Conservation (phyloP, 2,329 filamentous ascomycete genomes). For the Blastomyces gilchristii region DNA sequence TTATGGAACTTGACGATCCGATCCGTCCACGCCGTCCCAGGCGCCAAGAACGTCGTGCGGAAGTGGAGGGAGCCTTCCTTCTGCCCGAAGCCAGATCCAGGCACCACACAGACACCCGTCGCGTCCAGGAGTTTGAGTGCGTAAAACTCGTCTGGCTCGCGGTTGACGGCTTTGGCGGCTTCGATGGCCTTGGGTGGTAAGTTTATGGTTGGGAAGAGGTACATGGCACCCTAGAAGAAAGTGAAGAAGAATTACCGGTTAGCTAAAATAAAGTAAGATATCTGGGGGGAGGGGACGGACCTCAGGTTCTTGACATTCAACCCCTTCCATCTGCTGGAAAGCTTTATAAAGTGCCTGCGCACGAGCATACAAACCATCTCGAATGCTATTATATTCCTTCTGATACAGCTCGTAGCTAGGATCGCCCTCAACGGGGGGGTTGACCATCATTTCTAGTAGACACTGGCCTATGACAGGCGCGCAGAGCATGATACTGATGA, state of each 20-base stretch:
- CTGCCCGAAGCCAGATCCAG: slow-evolving; percentile 89
- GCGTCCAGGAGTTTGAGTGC: slow-evolving; percentile 81
- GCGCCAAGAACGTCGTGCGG: slow-evolving; percentile 91
- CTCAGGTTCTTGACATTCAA: slow-evolving; percentile 74
- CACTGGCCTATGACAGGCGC: slow-evolving; percentile 93
- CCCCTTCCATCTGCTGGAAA: slow-evolving; percentile 91
- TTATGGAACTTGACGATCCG: slow-evolving; percentile 82
- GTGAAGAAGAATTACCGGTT: slow-evolving; percentile 2
- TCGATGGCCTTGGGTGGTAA: slow-evolving; percentile 65
- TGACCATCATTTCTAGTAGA: slow-evolving; percentile 94
- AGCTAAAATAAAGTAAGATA: neutral
- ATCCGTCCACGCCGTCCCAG: slow-evolving; percentile 88
- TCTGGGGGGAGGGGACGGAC: slow-evolving; percentile 30
- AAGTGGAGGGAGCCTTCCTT: slow-evolving; percentile 86
- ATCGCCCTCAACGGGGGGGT: slow-evolving; percentile 75
- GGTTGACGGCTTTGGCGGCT: slow-evolving; percentile 63
- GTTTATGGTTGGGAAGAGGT: slow-evolving; percentile 91
- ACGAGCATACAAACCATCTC: slow-evolving; percentile 63
- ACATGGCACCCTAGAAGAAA: slow-evolving; percentile 73
- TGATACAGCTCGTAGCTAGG: slow-evolving; percentile 76
- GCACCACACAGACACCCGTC: slow-evolving; percentile 88
- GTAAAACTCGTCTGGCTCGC: slow-evolving; percentile 84
- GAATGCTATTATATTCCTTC: slow-evolving; percentile 76
- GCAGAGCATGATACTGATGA: slow-evolving; percentile 93
- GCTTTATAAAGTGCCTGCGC: slow-evolving; percentile 80